Evolutionary conservation across 352 stramenopile genomes (phyloP), one percentile per base, ranked within the genome.

Genomic region (Blastocystis sp.): DNA sequence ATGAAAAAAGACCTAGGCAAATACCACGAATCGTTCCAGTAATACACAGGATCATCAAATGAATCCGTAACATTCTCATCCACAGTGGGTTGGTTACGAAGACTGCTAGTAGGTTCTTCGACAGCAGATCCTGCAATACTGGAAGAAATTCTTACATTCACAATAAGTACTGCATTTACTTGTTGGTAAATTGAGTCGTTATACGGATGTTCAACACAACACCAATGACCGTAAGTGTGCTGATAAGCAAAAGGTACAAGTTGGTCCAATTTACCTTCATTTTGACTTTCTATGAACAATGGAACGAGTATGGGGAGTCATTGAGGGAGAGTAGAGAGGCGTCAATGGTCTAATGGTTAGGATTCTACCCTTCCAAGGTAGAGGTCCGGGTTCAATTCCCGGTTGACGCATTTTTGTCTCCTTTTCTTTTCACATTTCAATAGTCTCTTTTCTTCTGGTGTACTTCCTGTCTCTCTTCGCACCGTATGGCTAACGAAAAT

Each of bases 301-400:
- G 1, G n/a, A 5, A n/a, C n/a, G 43, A 34, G 43, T 76, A 55
- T n/a, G 20, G 50, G 11, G 20, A n/a, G 13, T 59, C 1, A n/a
- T 3, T n/a, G n/a, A 55, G 50, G 20, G 5, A 23, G 0, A 54
- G 0, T 11, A 7, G 53, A 2, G 61, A 53, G 41, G 70, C 70
- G 70, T 80, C 50, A 80, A 80, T 80, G 70, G 70, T 80, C 70
- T 80, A 80, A 80, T 63, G 70, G 70, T 80, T 80, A 80, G 70
- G 70, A 80, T 80, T 80, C 70, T 80, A 80, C 70, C 70, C 70
- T 80, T 80, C 70, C 70, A 80, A 80, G 70, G 70, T 80, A 80
- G 70, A 80, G 70, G 70, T 80, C 70, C 70, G 70, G 70, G 70
- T 80, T 80, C 70, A 80, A 80, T 80, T 80, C 70, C 54, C 47